Evolutionary conservation across 179 eudicot species (phyloP).

Genomic region (Monotropa hypopitys): DNA sequence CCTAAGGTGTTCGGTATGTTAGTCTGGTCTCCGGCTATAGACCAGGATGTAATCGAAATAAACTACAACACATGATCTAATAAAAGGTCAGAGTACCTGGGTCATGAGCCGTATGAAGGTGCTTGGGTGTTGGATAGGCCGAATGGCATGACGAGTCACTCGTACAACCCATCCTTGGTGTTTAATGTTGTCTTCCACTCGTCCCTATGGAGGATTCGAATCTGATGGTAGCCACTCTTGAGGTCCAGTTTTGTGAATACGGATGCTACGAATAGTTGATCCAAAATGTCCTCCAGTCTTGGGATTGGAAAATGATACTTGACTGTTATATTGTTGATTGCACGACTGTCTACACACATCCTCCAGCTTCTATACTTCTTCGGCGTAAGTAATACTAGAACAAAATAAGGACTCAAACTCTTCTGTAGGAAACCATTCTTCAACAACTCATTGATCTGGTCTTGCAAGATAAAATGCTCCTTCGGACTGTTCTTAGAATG

Average conservation of each 20-base stretch:
- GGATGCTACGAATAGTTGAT: no score
- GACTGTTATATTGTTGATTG: no score
- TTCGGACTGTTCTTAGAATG: neutral
- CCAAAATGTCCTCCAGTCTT: no score
- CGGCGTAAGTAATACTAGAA: neutral
- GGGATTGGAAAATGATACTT: no score
- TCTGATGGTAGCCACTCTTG: neutral
- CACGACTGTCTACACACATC: no score
- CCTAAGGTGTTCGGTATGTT: no score
- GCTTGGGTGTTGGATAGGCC: neutral
- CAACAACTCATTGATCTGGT: neutral
- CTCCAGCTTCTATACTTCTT: no score
- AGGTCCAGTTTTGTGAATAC: neutral
- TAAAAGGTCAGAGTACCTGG: no score
- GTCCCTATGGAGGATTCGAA: neutral
- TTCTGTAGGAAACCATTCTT: neutral
- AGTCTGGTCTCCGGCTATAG: no score
- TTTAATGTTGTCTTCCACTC: constrained; percentile 5
- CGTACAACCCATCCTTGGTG: neutral
- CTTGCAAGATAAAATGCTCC: neutral
- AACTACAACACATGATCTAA: no score
- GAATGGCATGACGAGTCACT: constrained; percentile 4
- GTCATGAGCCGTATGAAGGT: no score
- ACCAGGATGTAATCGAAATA: no score
- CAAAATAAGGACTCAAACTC: neutral